phyloP scores from a whole-genome alignment of 306 rosid species.

The Corylus americana region DNA sequence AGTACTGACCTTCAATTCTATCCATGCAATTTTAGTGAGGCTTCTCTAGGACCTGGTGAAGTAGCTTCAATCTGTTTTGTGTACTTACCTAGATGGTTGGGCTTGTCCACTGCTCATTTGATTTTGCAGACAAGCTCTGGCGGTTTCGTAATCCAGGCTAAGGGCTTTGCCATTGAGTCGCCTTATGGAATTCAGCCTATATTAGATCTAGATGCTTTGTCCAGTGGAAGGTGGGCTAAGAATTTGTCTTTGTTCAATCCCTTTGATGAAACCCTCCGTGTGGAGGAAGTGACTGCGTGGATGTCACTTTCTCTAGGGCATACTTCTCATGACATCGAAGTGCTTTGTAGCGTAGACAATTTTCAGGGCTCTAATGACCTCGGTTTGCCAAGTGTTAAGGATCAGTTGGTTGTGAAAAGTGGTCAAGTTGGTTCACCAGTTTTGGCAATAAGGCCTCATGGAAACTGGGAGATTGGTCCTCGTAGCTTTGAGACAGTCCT shows the following conservation, averaged over 20 bases:
- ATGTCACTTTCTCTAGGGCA: constrained; percentile 66
- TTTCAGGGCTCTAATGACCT: constrained; percentile 46
- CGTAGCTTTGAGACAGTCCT: constrained; percentile 61
- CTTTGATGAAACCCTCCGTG: constrained; percentile 67
- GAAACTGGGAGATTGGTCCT: constrained; percentile 85
- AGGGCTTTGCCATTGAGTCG: constrained; percentile 75
- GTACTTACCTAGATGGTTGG: constrained; percentile 76
- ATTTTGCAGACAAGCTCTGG: constrained; percentile 90
- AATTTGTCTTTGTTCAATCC: constrained; percentile 76
- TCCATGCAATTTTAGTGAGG: constrained; percentile 80
- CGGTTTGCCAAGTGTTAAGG: constrained; percentile 51
- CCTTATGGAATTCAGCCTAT: constrained; percentile 77
- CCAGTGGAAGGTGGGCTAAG: constrained; percentile 75
- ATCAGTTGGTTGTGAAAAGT: constrained; percentile 59
- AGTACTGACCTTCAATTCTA: constrained; percentile 87
- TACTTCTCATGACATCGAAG: constrained; percentile 61
- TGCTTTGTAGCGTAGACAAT: constrained; percentile 57
- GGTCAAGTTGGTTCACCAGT: constrained; percentile 59
- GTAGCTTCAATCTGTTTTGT: constrained; percentile 61
- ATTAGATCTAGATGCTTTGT: constrained; percentile 51
- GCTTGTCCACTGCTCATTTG: constrained; percentile 74
- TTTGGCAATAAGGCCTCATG: constrained; percentile 66
- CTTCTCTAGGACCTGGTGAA: constrained; percentile 79
- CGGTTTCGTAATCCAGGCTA: constrained; percentile 80
- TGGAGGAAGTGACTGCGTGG: constrained; percentile 77